phyloP scores from a whole-genome alignment of 1,139 yeast genomes.

The Yamadazyma aaseri region DNA sequence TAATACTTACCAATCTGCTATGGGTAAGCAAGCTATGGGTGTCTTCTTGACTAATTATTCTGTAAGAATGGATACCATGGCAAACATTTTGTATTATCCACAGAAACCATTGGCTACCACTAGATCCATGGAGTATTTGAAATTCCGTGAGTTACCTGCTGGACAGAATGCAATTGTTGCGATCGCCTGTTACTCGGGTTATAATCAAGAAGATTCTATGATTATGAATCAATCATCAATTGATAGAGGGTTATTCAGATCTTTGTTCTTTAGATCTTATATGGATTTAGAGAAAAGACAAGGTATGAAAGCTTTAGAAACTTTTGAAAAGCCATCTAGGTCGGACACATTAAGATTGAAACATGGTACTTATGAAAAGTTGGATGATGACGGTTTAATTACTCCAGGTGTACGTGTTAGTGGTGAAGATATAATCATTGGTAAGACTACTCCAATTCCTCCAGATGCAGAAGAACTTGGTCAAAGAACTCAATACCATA shows the following conservation, averaged over 20 bases:
- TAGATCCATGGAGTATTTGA: slow-evolving; percentile 96
- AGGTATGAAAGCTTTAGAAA: slow-evolving; percentile 97
- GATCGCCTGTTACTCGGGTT: slow-evolving; percentile 96
- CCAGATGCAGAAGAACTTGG: slow-evolving; percentile 98
- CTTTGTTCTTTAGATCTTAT: slow-evolving; percentile 92
- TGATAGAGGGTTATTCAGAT: slow-evolving; percentile 94
- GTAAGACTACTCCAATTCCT: slow-evolving; percentile 97
- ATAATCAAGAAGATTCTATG: slow-evolving; percentile 99
- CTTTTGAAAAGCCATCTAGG: slow-evolving; percentile 93
- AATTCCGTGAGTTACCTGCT: slow-evolving; percentile 97
- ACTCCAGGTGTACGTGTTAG: slow-evolving; percentile 98
- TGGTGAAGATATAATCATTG: slow-evolving; percentile 97
- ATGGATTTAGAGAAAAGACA: slow-evolving; percentile 98
- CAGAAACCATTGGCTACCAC: slow-evolving; percentile 99
- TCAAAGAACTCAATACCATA: slow-evolving; percentile 96
- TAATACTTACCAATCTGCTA: slow-evolving; percentile 98
- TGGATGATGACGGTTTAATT: slow-evolving; percentile 96
- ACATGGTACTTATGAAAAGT: slow-evolving; percentile 96
- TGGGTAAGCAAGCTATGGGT: slow-evolving; percentile 99
- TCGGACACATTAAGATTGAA: slow-evolving; percentile 92
- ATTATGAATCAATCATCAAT: slow-evolving; percentile 98
- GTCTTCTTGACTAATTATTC: slow-evolving; percentile 94
- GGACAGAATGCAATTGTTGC: slow-evolving; percentile 99
- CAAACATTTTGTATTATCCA: slow-evolving; percentile 93
- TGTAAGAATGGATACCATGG: slow-evolving; percentile 99